Evolutionary conservation across 106 monocot species (phyloP).

Genomic region (Dioscorea dumetorum): DNA sequence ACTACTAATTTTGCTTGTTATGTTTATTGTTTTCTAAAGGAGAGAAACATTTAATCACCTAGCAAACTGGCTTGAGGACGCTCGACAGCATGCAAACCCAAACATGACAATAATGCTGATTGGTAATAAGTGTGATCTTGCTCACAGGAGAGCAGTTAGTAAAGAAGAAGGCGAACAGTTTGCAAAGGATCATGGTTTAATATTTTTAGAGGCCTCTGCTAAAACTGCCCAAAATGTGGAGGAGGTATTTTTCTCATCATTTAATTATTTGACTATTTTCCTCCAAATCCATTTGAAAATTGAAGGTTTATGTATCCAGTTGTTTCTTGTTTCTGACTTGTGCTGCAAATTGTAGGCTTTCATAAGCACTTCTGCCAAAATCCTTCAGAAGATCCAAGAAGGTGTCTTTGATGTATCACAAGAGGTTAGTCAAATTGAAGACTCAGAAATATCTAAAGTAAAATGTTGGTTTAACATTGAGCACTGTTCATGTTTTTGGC

Average conservation of each 20-base stretch:
- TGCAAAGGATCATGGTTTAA: slow-evolving; percentile 30
- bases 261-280: neutral
- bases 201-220: slow-evolving; percentile 31
- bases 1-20: neutral
- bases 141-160: slow-evolving; percentile 28
- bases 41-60: slow-evolving; percentile 39
- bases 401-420: slow-evolving; percentile 28
- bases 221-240: slow-evolving; percentile 32
- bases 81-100: slow-evolving; percentile 31
- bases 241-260: slow-evolving; percentile 5
- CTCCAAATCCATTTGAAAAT: neutral
- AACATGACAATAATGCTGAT: slow-evolving; percentile 34
- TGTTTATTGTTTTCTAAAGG: slow-evolving; percentile 1
- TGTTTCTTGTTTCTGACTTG: neutral
- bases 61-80: slow-evolving; percentile 33
- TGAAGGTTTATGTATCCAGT: neutral
- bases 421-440: slow-evolving; percentile 14
- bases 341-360: slow-evolving; percentile 8
- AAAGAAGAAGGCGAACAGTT: slow-evolving; percentile 31
- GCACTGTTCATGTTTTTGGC: no score
- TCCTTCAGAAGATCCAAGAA: slow-evolving; percentile 24
- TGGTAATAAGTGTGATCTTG: slow-evolving; percentile 23
- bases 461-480: no score
- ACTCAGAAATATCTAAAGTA: no score
- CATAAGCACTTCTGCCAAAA: slow-evolving; percentile 23